These are phyloP conservation scores for Aaosphaeria pasadenensis DNA, from an alignment of 2,329 filamentous ascomycete species.

Conservation along the genomic window DNA sequence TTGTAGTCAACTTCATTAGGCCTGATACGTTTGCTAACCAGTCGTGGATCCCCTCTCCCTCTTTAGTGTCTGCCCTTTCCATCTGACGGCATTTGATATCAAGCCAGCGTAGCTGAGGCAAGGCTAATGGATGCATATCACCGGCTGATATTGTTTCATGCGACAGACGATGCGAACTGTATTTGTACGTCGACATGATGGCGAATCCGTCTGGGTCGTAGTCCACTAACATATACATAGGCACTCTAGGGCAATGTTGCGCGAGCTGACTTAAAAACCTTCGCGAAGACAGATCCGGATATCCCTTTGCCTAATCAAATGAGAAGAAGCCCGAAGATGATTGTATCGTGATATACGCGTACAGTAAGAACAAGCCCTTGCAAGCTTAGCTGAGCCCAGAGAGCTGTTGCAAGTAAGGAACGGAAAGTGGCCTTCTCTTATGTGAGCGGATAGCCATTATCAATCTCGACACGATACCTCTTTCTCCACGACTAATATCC, in stretches of 20 bases:
- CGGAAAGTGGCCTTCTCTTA: constrained; percentile 67
- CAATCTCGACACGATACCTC: constrained; percentile 51
- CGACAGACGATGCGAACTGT: constrained; percentile 61
- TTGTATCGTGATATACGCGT: constrained; percentile 4
- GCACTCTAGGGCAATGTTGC: constrained; percentile 37
- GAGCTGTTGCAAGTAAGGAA: constrained; percentile 57
- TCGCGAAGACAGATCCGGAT: constrained; percentile 71
- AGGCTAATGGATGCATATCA: constrained; percentile 20
- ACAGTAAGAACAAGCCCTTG: constrained; percentile 69
- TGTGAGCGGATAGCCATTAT: no score
- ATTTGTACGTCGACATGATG: constrained; percentile 71
- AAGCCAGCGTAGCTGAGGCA: constrained; percentile 61
- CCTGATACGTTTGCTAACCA: constrained; percentile 13
- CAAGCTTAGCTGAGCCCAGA: constrained; percentile 51
- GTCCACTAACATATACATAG: constrained; percentile 66
- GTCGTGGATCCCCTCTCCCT: constrained; percentile 10
- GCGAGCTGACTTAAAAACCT: constrained; percentile 55
- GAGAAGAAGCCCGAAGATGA: no score
- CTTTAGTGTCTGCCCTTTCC: constrained; percentile 10
- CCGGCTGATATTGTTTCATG: constrained; percentile 55
- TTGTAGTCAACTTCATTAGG: constrained; percentile 49
- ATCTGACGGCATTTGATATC: constrained; percentile 50
- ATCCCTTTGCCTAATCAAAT: constrained; percentile 67
- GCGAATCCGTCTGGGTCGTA: constrained; percentile 73
- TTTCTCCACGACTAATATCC: constrained; percentile 76